phyloP scores from a whole-genome alignment of 1,139 yeast genomes.

The Maudiozyma humilis region DNA sequence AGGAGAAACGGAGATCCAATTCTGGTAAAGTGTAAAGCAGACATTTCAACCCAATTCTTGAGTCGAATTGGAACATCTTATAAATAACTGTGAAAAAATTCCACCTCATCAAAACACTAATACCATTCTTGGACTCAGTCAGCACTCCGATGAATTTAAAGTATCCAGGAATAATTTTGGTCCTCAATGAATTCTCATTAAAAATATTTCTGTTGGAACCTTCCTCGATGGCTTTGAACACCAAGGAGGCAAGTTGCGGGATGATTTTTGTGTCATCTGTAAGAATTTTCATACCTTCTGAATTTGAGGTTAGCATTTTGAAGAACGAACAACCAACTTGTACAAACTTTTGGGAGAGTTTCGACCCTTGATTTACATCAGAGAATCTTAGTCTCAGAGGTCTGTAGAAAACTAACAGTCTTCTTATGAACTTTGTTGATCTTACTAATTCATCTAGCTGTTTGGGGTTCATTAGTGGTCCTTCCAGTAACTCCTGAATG shows the following conservation, averaged over 20 bases:
- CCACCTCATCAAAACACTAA: conserved; percentile 68
- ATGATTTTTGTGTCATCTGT: conserved; percentile 61
- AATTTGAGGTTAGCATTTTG: conserved; percentile 52
- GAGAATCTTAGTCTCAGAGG: conserved; percentile 88
- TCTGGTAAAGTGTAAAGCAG: conserved; percentile 50
- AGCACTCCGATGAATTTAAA: conserved; percentile 69
- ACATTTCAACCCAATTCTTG: conserved; percentile 48
- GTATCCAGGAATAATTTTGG: conserved; percentile 69
- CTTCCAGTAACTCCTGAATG: conserved; percentile 59
- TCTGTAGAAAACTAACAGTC: conserved; percentile 77
- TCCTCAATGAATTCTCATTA: conserved; percentile 49
- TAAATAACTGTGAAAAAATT: conserved; percentile 73
- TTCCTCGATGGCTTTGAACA: conserved; percentile 53
- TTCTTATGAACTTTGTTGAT: conserved; percentile 77
- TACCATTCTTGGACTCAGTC: conserved; percentile 52
- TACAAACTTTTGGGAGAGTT: conserved; percentile 46
- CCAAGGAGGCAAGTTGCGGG: conserved; percentile 79
- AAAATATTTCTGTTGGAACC: conserved; percentile 68
- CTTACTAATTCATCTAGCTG: conserved; percentile 70
- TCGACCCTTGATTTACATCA: conserved; percentile 43
- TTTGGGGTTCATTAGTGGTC: conserved; percentile 66
- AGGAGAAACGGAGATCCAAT: conserved; percentile 53
- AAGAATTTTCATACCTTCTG: conserved; percentile 61
- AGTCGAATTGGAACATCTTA: conserved; percentile 54
- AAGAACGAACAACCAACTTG: conserved; percentile 68